A percentile compares a stretch with the other conserved stretches of the same genome.
phyloP scores from a whole-genome alignment of 73 alveolate genomes.

The Symbiodinium pilosum region DNA sequence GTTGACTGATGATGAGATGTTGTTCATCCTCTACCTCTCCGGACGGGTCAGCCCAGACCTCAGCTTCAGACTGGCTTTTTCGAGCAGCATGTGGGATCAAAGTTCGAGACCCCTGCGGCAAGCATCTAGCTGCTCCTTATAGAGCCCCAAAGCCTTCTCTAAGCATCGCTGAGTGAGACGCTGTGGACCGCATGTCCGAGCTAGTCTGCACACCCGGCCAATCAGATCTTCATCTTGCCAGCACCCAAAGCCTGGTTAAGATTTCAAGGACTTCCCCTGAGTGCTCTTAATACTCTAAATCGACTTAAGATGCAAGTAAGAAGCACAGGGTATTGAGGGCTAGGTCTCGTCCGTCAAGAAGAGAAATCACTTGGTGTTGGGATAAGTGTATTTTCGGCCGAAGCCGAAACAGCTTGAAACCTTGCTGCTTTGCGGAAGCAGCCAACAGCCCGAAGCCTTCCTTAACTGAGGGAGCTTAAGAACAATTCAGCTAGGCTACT shows the following conservation, averaged over 20 bases:
- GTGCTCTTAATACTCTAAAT: too few relatives aligned
- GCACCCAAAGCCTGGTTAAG: not conserved
- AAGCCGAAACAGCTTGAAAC: not conserved
- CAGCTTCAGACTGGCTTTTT: not conserved
- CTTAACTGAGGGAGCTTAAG: too few relatives aligned
- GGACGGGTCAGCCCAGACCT: not conserved
- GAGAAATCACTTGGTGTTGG: not conserved
- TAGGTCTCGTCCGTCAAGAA: not conserved
- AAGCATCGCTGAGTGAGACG: not conserved
- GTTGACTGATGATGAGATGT: not conserved
- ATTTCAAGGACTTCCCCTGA: not conserved
- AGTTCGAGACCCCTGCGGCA: too few relatives aligned
- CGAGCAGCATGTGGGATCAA: too few relatives aligned
- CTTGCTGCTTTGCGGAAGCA: not conserved
- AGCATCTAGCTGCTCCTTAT: not conserved
- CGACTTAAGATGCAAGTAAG: not conserved
- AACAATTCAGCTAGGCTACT: too few relatives aligned
- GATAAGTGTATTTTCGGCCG: not conserved
- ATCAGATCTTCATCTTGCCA: not conserved
- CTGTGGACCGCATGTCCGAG: not conserved
- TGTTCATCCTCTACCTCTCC: not conserved
- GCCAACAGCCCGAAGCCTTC: not conserved
- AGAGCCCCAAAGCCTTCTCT: not conserved
- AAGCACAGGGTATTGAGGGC: not conserved
- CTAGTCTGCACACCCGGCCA: not conserved